Percentiles rank a stretch among this genome's conserved stretches.
These are phyloP conservation scores for Themeda triandra DNA, from an alignment of 176 grass and related monocot genomes.

Conservation along the genomic window DNA sequence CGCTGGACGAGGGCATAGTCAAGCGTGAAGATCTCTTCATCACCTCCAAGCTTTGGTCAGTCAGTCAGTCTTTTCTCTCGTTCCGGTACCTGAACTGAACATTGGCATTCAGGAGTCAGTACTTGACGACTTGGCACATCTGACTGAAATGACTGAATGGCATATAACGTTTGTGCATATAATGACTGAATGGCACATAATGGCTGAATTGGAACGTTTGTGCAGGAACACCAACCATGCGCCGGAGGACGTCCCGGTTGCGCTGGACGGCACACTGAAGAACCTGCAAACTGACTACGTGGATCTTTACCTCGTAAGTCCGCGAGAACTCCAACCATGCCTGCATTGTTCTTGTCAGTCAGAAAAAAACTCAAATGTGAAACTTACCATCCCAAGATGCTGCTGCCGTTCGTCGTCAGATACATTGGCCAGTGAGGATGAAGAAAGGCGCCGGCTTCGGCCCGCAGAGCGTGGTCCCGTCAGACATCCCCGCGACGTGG, in stretches of 20 bases:
- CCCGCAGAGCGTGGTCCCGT: not conserved
- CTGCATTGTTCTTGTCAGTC: not conserved
- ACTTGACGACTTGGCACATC: not conserved
- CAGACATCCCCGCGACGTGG: constrained; percentile 52
- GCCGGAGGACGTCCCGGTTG: constrained; percentile 48
- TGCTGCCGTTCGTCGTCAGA: not conserved
- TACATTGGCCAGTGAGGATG: constrained; percentile 27
- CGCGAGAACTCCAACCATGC: too few species aligned
- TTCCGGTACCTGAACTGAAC: not conserved
- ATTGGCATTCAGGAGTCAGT: not conserved
- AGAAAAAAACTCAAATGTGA: not conserved
- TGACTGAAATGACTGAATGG: not conserved
- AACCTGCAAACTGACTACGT: constrained; percentile 49
- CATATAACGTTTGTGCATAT: too few species aligned
- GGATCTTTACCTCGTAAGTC: constrained; percentile 60
- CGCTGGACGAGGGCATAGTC: constrained; percentile 13
- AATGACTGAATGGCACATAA: not conserved
- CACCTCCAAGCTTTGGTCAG: constrained; percentile 42
- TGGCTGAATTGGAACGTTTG: not conserved
- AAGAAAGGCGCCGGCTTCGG: constrained; percentile 27
- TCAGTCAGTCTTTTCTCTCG: not conserved
- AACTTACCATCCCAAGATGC: not conserved
- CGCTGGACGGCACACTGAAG: constrained; percentile 44
- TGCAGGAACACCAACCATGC: constrained; percentile 44
- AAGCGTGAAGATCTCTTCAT: constrained; percentile 32